Evolutionary conservation across 2,329 filamentous ascomycete species (phyloP).

Genomic region (Ceratocystis harringtonii): DNA sequence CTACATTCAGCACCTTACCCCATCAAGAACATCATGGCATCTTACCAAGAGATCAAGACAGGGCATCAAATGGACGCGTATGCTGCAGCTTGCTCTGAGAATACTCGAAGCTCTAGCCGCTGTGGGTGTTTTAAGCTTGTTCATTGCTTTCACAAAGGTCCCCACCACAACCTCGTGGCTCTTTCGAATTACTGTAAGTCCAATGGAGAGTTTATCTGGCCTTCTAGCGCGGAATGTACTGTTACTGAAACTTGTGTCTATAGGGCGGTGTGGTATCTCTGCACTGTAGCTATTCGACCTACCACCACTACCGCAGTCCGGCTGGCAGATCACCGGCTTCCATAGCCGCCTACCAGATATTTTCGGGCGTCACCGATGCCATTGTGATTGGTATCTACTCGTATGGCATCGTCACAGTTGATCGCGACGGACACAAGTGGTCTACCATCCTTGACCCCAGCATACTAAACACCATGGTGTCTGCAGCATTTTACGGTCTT

Average conservation of each 20-base stretch:
- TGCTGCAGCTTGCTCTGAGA: conserved; percentile 54
- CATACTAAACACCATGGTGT: conserved; percentile 45
- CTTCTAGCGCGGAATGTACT: no score
- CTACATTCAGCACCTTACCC: conserved; percentile 48
- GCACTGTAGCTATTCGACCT: conserved; percentile 63
- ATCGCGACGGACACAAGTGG: conserved; percentile 41
- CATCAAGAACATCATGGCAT: conserved; percentile 39
- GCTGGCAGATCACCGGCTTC: conserved; percentile 60
- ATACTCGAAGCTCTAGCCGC: conserved; percentile 52
- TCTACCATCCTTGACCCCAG: conserved; percentile 46
- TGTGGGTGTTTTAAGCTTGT: conserved; percentile 55
- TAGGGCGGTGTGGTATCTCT: conserved; percentile 63
- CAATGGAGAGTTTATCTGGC: background rate
- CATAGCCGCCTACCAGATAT: conserved; percentile 78
- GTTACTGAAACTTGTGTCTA: background rate
- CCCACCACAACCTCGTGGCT: conserved; percentile 55
- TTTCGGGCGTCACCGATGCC: conserved; percentile 58
- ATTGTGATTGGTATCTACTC: conserved; percentile 39
- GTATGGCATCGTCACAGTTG: conserved; percentile 36
- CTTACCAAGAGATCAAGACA: conserved; percentile 57
- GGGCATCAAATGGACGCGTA: conserved; percentile 54
- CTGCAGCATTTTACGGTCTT: conserved; percentile 53
- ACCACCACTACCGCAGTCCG: conserved; percentile 59
- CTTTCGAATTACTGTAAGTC: conserved; percentile 57
- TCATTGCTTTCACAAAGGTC: conserved; percentile 60